Conservation (phyloP, 2,329 filamentous ascomycete genomes). For the Corinectria fuckeliana region DNA sequence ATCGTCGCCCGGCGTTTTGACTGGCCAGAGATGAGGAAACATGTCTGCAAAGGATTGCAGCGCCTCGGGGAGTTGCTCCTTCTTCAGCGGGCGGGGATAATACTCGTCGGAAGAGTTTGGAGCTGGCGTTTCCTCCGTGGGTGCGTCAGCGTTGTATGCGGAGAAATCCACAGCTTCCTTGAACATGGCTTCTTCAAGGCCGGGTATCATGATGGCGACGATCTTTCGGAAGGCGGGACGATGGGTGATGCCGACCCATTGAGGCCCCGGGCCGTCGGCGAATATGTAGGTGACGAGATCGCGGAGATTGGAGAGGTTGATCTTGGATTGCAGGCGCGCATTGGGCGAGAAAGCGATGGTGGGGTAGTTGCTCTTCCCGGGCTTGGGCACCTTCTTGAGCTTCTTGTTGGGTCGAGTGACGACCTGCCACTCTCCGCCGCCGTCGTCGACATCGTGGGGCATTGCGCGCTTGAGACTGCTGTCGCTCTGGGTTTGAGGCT, state of each 20-base stretch:
- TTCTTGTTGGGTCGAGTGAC: constrained; percentile 63
- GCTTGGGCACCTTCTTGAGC: constrained; percentile 65
- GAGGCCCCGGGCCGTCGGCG: constrained; percentile 68
- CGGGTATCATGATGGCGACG: constrained; percentile 90
- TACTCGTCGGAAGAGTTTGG: constrained; percentile 64
- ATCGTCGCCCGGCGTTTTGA: constrained; percentile 86
- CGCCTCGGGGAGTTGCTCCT: constrained; percentile 57
- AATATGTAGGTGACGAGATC: constrained; percentile 71
- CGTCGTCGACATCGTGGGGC: constrained; percentile 52
- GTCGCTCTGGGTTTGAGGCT: constrained; percentile 39
- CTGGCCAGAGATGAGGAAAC: constrained; percentile 88
- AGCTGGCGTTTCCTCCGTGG: constrained; percentile 39
- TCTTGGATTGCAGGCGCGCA: constrained; percentile 65
- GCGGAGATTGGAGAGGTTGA: constrained; percentile 68
- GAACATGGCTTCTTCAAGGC: constrained; percentile 91
- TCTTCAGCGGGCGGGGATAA: constrained; percentile 61
- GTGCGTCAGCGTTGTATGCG: constrained; percentile 50
- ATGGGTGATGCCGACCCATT: constrained; percentile 69
- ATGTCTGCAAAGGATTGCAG: constrained; percentile 77
- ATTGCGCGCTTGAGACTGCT: constrained; percentile 57
- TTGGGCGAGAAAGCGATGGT: constrained; percentile 63
- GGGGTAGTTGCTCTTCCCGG: constrained; percentile 62
- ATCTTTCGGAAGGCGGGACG: constrained; percentile 75
- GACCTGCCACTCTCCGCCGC: constrained; percentile 59
- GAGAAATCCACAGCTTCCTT: constrained; percentile 62